These are phyloP conservation scores for Monotropa hypopitys DNA, from an alignment of 179 eudicot species.

Conservation along the genomic window DNA sequence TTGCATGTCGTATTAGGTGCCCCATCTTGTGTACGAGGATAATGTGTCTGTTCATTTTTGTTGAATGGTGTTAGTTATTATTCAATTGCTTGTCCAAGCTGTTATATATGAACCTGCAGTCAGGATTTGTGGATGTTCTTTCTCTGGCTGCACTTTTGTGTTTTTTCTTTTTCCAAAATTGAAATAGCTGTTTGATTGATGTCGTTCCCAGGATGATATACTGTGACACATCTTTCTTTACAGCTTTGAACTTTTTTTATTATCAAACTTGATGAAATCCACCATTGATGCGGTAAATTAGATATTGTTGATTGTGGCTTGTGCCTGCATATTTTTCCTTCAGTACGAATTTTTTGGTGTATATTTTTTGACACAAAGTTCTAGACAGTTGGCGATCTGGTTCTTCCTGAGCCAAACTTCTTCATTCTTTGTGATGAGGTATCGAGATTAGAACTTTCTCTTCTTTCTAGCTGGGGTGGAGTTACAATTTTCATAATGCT, in stretches of 20 bases:
- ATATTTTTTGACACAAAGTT: not conserved
- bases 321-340: not conserved
- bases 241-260: not conserved
- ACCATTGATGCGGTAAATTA: not conserved
- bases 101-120: not conserved
- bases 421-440: not conserved
- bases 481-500: not conserved
- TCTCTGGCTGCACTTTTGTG: not conserved
- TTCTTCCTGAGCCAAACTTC: not conserved
- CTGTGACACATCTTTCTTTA: not conserved
- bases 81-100: constrained; percentile 2
- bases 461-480: not conserved
- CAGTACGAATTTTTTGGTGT: too few relatives aligned
- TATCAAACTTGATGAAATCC: not conserved
- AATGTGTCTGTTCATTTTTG: not conserved
- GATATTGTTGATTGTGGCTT: not conserved
- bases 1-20: not conserved
- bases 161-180: constrained; percentile 24
- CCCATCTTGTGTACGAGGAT: not conserved
- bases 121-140: not conserved
- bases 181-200: not conserved
- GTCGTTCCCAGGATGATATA: not conserved
- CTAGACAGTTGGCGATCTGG: not conserved
- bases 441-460: not conserved
- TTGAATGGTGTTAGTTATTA: not conserved